Percentiles rank a stretch among this genome's conserved stretches.
phyloP scores from a whole-genome alignment of 345 rosid genomes.

The Ceriops tagal region DNA sequence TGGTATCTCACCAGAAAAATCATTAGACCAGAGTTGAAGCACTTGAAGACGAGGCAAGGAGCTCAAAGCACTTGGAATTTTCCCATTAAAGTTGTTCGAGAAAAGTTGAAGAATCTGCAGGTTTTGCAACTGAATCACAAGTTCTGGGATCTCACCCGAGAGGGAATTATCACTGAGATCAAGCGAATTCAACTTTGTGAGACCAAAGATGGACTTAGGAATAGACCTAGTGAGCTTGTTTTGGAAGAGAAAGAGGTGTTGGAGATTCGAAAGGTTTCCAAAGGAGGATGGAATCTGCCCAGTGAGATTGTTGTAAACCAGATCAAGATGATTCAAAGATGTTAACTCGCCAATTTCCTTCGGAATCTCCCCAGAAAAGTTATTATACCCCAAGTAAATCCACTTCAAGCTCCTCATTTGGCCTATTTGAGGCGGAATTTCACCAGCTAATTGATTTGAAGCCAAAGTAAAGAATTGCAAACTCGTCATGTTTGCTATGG shows the following conservation, averaged over 20 bases:
- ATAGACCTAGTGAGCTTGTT: conserved; percentile 63
- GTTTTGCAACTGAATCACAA: conserved; percentile 43
- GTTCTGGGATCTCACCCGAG: conserved; percentile 70
- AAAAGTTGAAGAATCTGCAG: conserved; percentile 85
- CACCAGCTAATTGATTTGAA: conserved; percentile 69
- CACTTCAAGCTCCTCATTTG: conserved; percentile 55
- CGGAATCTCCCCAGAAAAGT: conserved; percentile 76
- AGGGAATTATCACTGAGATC: conserved; percentile 76
- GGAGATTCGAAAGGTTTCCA: conserved; percentile 54
- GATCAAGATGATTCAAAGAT: conserved; percentile 65
- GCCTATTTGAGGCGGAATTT: conserved; percentile 49
- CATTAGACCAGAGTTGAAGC: conserved; percentile 88
- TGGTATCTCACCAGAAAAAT: conserved; percentile 62
- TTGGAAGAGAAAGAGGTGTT: conserved; percentile 70
- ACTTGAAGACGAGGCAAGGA: conserved; percentile 71
- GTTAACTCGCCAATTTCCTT: conserved; percentile 51
- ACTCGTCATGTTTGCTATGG: conserved; percentile 44
- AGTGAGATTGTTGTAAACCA: conserved; percentile 81
- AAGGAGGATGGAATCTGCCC: conserved; percentile 65
- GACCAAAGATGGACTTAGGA: conserved; percentile 53
- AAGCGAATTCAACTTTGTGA: conserved; percentile 55
- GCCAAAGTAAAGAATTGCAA: conserved; percentile 68
- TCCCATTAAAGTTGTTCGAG: conserved; percentile 65
- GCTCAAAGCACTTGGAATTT: conserved; percentile 53
- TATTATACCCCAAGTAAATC: conserved; percentile 89